Conservation (phyloP, 495 filamentous ascomycete genomes). For the Aspergillus nidulans region DNA sequence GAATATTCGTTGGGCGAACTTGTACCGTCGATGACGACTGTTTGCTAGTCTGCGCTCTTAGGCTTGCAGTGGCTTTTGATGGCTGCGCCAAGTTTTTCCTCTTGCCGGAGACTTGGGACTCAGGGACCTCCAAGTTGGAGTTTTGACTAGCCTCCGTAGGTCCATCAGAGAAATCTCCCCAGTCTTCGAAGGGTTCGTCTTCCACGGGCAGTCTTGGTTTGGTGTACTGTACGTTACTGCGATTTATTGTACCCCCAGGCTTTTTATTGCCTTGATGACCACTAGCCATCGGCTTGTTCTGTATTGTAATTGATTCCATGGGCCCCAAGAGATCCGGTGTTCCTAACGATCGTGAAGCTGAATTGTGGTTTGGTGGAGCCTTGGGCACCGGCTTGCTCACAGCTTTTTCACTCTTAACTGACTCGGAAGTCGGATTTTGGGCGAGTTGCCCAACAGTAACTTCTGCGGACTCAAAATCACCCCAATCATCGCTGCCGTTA, state of each 20-base stretch:
- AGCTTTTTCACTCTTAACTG: neutral
- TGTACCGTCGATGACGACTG: slow-evolving; percentile 12
- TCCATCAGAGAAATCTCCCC: slow-evolving; percentile 40
- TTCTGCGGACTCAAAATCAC: slow-evolving; percentile 64
- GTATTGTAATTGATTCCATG: slow-evolving; percentile 24
- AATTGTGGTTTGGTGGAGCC: neutral
- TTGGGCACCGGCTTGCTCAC: neutral
- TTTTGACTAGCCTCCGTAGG: slow-evolving; percentile 14
- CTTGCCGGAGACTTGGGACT: neutral
- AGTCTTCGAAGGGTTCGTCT: slow-evolving; percentile 46
- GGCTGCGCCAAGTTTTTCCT: neutral
- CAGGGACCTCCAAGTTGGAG: slow-evolving; percentile 6
- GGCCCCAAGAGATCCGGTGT: slow-evolving; percentile 17
- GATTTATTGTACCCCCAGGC: neutral
- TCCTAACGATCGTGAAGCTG: neutral
- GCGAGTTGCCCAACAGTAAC: slow-evolving; percentile 53
- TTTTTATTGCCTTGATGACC: neutral
- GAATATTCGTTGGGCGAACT: slow-evolving; percentile 77
- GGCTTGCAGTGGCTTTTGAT: neutral
- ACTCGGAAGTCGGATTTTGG: neutral
- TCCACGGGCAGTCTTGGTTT: slow-evolving; percentile 51
- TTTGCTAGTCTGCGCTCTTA: neutral
- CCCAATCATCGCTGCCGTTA: slow-evolving; percentile 65
- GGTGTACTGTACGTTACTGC: neutral
- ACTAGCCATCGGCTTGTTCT: slow-evolving; percentile 15